phyloP scores from a whole-genome alignment of 2,329 filamentous ascomycete genomes.

The Exophiala alcalophila region DNA sequence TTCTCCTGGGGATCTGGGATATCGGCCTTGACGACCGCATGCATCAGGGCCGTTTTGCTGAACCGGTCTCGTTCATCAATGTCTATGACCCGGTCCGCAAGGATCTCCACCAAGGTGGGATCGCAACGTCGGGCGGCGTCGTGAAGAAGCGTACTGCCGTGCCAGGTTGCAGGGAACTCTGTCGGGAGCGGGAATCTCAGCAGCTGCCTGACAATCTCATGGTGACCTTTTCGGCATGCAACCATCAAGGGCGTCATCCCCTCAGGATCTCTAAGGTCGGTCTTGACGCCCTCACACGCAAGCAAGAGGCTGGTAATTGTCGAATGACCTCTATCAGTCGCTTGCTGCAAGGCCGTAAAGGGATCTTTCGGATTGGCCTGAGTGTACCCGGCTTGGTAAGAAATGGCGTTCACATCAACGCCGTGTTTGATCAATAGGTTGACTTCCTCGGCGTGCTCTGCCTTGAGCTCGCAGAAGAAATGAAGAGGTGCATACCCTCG shows the following conservation, averaged over 20 bases:
- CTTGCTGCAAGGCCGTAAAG: constrained; percentile 24
- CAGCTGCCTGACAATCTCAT: constrained; percentile 23
- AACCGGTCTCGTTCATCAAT: constrained; percentile 24
- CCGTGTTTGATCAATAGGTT: constrained; percentile 23
- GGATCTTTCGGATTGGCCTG: constrained; percentile 15
- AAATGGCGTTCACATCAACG: constrained; percentile 24
- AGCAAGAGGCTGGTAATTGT: constrained; percentile 23
- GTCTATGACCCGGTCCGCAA: constrained; percentile 15
- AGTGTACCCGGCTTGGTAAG: constrained; percentile 23
- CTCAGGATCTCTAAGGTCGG: constrained; percentile 16
- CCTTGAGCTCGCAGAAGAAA: constrained; percentile 27
- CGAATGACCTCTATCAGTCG: constrained; percentile 20
- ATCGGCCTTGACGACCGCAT: constrained; percentile 24
- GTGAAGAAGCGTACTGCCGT: constrained; percentile 27
- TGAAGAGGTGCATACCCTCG: constrained; percentile 26
- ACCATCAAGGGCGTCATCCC: constrained; percentile 23
- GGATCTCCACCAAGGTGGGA: constrained; percentile 19
- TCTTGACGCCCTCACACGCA: constrained; percentile 11
- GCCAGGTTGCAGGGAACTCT: constrained; percentile 22
- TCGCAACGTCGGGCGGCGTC: constrained; percentile 27
- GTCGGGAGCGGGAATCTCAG: constrained; percentile 19
- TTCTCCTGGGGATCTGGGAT: constrained; percentile 8
- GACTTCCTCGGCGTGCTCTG: constrained; percentile 25
- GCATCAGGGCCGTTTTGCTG: constrained; percentile 28
- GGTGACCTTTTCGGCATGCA: constrained; percentile 23